Evolutionary conservation across 1,284 basidiomycete species (phyloP), one percentile per base, ranked within the genome.

Genomic region (Peniophora sp.): DNA sequence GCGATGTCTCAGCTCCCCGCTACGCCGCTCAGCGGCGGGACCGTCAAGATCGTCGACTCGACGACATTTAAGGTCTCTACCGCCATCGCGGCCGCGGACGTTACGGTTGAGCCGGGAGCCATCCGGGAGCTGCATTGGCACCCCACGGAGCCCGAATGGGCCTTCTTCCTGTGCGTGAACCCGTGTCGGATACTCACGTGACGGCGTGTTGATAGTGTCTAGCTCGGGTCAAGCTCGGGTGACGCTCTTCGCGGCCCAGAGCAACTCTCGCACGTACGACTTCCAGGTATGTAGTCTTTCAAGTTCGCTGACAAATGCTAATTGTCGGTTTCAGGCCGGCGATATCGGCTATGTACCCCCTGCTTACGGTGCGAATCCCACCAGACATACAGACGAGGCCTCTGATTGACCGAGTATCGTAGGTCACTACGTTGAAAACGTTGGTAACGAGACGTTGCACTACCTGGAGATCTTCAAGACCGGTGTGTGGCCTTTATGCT

Each of bases 381-480:
- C 34, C 14, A 24, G 43, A 14, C 49, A 24, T 15, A 0, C 23
- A 48, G n/a, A 14, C 3, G 15, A 2, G 11, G 18, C 27, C 49
- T 22, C 11, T 37, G n/a, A 18, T 24, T 45, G 47, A 23, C 24
- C 49, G 18, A 20, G 42, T 41, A 17, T 41, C 37, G 15, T 55
- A 73, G 79, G 79, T 3, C 83, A 85, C 59, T 86, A 82, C 57
- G 73, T 86, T n/a, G 82, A 88, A 66, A 85, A 85, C 59, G 80
- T 71, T 15, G 83, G 83, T 6, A 80, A 84, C 57, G 75, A 75
- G 3, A 81, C 82, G 0, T 61, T 86, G 32, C 70, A 68, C 54
- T 85, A 73, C 66, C 69, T 86, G 39, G 83, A 86, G 61, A 79
- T 87, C 47, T 83, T 83, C 66, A 79, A 78, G 51, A 71, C 79